phyloP scores from a whole-genome alignment of 108 stramenopile genomes.

The Discostella pseudostelligera region DNA sequence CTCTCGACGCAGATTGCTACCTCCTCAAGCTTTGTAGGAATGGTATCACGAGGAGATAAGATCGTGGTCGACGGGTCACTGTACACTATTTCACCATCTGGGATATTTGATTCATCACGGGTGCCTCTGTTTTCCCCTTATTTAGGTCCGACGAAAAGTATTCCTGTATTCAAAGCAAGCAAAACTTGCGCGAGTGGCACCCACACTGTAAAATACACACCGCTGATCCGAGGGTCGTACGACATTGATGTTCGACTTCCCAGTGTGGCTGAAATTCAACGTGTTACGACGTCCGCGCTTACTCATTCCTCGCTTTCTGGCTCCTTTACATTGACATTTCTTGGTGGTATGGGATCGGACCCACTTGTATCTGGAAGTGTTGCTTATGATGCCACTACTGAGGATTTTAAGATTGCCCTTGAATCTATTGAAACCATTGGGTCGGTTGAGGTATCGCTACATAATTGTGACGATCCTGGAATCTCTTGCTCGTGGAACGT shows the following conservation, averaged over 20 bases:
- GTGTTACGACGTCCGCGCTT: conserved; percentile 28
- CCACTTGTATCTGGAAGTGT: conserved; percentile 21
- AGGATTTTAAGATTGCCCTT: conserved; percentile 42
- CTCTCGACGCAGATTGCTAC: conserved; percentile 11
- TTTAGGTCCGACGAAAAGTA: conserved; percentile 21
- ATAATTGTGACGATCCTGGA: conserved; percentile 38
- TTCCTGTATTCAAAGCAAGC: conserved; percentile 28
- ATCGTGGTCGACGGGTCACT: conserved; percentile 47
- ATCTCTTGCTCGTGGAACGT: conserved; percentile 55
- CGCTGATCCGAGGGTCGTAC: conserved; percentile 54
- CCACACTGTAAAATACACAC: conserved; percentile 49
- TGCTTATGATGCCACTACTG: conserved; percentile 29
- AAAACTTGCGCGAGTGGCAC: conserved; percentile 43
- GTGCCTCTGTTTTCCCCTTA: conserved; percentile 41
- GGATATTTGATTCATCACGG: conserved; percentile 32
- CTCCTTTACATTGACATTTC: conserved; percentile 30
- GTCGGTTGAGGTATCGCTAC: conserved; percentile 29
- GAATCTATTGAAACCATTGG: conserved; percentile 34
- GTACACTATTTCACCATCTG: conserved; percentile 42
- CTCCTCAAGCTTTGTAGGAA: conserved; percentile 1
- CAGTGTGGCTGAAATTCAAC: conserved; percentile 47
- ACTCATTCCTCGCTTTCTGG: conserved; percentile 31
- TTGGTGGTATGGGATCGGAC: not conserved
- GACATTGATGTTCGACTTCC: conserved; percentile 45
- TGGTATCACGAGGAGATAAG: conserved; percentile 41